phyloP scores from a whole-genome alignment of 106 monocot species.

The Phalaenopsis aphrodite region DNA sequence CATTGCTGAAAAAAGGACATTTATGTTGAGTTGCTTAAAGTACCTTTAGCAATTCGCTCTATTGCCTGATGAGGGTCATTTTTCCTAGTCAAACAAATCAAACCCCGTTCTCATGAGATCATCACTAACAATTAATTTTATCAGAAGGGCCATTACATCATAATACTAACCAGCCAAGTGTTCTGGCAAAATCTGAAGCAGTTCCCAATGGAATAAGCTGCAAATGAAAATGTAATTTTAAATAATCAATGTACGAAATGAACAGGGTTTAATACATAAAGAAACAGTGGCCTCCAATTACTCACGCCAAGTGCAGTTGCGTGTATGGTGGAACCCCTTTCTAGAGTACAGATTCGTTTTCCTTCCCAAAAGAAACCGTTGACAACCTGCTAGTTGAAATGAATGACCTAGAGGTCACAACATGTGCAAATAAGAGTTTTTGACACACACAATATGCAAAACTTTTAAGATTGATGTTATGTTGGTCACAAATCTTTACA shows the following conservation, averaged over 20 bases:
- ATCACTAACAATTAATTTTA: constrained; percentile 4
- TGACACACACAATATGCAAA: not conserved
- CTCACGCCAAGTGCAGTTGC: constrained; percentile 88
- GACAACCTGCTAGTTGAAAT: constrained; percentile 56
- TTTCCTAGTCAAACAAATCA: constrained; percentile 54
- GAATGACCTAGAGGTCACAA: constrained; percentile 2
- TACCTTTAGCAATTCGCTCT: constrained; percentile 86
- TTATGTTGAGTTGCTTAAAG: not conserved
- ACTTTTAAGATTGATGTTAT: too few species aligned
- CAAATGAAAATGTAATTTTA: constrained; percentile 18
- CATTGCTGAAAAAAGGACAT: constrained; percentile 1
- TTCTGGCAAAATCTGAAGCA: constrained; percentile 98
- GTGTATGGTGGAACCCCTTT: constrained; percentile 20
- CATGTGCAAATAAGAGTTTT: constrained; percentile 1
- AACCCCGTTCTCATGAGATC: constrained; percentile 4
- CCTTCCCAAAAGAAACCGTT: constrained; percentile 93
- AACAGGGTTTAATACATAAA: not conserved
- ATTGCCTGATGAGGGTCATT: constrained; percentile 80
- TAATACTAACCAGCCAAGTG: constrained; percentile 76
- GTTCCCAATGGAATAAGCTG: constrained; percentile 98
- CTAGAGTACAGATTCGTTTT: constrained; percentile 30
- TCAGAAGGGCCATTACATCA: not conserved
- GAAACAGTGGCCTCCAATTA: constrained; percentile 12
- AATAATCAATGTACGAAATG: not conserved
- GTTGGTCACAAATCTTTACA: not conserved